Conservation (phyloP, 805 yeast genomes). For the Tetrapisispora fleetii region DNA sequence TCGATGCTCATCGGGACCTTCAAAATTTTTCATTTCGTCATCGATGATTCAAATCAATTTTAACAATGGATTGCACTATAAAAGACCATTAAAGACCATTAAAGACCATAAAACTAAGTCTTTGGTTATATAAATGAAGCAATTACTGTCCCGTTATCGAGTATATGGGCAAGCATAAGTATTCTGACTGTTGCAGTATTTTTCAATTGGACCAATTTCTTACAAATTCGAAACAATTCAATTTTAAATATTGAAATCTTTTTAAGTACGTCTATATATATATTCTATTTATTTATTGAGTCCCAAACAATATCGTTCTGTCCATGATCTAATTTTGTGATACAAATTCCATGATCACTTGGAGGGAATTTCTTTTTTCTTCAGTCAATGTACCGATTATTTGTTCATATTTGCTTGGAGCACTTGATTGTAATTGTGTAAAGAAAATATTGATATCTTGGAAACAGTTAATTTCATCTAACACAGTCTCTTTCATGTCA, state of each 20-base stretch:
- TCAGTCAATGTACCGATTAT: conserved; percentile 22
- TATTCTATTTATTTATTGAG: neutral
- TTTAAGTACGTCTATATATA: neutral
- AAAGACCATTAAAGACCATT: too few relatives aligned
- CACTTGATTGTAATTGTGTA: conserved; percentile 35
- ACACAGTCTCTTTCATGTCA: conserved; percentile 65
- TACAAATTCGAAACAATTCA: too few relatives aligned
- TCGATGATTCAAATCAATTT: neutral
- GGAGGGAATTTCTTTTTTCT: conserved; percentile 24
- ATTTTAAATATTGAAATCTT: too few relatives aligned
- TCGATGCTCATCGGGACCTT: conserved; percentile 9
- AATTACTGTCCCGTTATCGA: too few relatives aligned
- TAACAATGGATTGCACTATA: too few relatives aligned
- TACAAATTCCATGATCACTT: conserved; percentile 27
- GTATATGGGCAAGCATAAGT: too few relatives aligned
- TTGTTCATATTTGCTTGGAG: conserved; percentile 37
- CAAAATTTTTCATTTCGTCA: conserved; percentile 3
- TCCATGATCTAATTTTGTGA: conserved; percentile 11
- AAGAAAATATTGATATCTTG: conserved; percentile 51
- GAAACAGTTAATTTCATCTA: conserved; percentile 68
- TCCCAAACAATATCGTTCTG: neutral
- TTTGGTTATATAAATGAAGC: too few relatives aligned
- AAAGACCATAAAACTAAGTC: too few relatives aligned
- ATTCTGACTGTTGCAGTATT: too few relatives aligned
- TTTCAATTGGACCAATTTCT: too few relatives aligned